Conservation (phyloP, 2,329 filamentous ascomycete species). For the Domatiomyces globalis region DNA sequence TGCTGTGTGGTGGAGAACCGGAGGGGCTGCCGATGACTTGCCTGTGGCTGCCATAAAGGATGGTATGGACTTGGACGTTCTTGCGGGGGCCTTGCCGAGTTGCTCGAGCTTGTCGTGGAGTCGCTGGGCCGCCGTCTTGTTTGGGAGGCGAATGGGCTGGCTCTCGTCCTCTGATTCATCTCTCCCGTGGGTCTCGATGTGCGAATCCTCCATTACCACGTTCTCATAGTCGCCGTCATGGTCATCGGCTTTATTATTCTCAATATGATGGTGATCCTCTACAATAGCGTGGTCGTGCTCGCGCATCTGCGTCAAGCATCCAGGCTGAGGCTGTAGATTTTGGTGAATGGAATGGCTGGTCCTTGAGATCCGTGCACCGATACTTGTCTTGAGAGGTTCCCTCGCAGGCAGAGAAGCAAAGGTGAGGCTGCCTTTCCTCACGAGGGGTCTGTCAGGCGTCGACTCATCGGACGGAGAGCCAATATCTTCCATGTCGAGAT, state of each 20-base stretch:
- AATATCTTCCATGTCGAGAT: slow-evolving; percentile 29
- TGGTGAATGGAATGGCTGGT: slow-evolving; percentile 58
- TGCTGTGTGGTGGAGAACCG: slow-evolving; percentile 8
- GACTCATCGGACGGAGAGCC: slow-evolving; percentile 35
- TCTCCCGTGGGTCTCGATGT: slow-evolving; percentile 17
- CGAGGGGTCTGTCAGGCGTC: slow-evolving; percentile 45
- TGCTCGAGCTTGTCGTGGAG: slow-evolving; percentile 84
- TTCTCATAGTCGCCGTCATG: slow-evolving; percentile 11
- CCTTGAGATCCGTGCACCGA: slow-evolving; percentile 57
- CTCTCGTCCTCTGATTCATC: slow-evolving; percentile 32
- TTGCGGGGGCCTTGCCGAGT: slow-evolving; percentile 42
- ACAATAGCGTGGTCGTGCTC: slow-evolving; percentile 43
- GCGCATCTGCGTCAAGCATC: background rate
- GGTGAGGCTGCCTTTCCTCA: slow-evolving; percentile 87
- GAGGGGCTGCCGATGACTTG: slow-evolving; percentile 8
- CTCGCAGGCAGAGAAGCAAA: slow-evolving; percentile 86
- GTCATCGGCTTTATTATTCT: slow-evolving; percentile 3
- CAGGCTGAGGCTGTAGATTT: slow-evolving; percentile 20
- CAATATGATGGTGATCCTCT: slow-evolving; percentile 18
- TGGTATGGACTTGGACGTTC: slow-evolving; percentile 33
- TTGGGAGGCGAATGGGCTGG: slow-evolving; percentile 47
- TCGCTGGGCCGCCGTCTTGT: slow-evolving; percentile 84
- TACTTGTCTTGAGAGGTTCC: slow-evolving; percentile 80
- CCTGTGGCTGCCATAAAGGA: slow-evolving; percentile 20
- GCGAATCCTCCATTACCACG: slow-evolving; percentile 4